phyloP scores from a whole-genome alignment of 2,329 filamentous ascomycete species.

The Claviceps quebecensis region DNA sequence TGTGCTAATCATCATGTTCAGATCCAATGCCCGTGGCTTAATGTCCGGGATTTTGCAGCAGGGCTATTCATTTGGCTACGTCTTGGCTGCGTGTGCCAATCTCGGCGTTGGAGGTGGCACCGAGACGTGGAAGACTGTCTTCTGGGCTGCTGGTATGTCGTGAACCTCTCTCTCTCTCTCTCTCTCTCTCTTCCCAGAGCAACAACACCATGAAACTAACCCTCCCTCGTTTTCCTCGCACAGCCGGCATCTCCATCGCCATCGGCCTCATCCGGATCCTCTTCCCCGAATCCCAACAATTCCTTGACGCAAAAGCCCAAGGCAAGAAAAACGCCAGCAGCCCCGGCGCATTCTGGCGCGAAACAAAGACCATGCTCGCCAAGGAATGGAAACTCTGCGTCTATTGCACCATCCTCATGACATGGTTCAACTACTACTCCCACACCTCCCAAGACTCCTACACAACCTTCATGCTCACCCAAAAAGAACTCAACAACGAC shows the following conservation, averaged over 20 bases:
- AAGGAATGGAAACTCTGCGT: slow-evolving; percentile 65
- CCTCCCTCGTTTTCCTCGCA: background rate
- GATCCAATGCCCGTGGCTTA: slow-evolving; percentile 54
- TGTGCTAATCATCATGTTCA: slow-evolving; percentile 10
- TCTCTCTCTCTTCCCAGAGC: background rate
- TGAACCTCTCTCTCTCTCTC: background rate
- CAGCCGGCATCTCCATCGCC: slow-evolving; percentile 49
- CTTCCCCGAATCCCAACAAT: slow-evolving; percentile 65
- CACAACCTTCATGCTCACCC: slow-evolving; percentile 63
- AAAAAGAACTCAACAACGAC: slow-evolving; percentile 53
- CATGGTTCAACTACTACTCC: slow-evolving; percentile 61
- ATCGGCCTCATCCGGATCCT: slow-evolving; percentile 53
- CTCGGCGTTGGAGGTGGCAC: slow-evolving; percentile 52
- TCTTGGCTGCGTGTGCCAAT: slow-evolving; percentile 62
- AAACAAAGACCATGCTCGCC: slow-evolving; percentile 52
- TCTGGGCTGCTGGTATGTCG: slow-evolving; percentile 46
- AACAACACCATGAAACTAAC: no score
- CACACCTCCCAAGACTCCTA: slow-evolving; percentile 73
- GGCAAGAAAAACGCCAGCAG: slow-evolving; percentile 37
- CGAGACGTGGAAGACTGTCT: slow-evolving; percentile 61
- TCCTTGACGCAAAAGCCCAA: slow-evolving; percentile 52
- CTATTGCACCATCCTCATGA: slow-evolving; percentile 69
- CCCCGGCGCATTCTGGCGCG: slow-evolving; percentile 48
- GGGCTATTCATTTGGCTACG: slow-evolving; percentile 68
- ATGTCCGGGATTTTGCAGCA: slow-evolving; percentile 76